A percentile compares a stretch with the other conserved stretches of the same genome.
Conservation (phyloP, 1,284 basidiomycete genomes). For the Xerocomus nothofagi region DNA sequence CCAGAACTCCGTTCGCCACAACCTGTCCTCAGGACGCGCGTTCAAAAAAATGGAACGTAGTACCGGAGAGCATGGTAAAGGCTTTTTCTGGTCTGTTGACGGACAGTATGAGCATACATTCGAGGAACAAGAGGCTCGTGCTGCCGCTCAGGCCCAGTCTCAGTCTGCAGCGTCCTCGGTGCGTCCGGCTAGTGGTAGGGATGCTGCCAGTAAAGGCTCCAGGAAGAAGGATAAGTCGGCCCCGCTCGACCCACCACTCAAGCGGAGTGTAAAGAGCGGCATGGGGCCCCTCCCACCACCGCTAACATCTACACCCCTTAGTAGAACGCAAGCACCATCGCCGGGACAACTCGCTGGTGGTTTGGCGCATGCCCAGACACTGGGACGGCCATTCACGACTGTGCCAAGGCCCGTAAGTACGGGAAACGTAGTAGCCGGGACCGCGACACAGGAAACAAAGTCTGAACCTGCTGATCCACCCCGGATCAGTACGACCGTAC, state of each 20-base stretch:
- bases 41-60: slow-evolving; percentile 86
- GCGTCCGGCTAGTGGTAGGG: slow-evolving; percentile 32
- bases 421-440: neutral
- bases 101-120: slow-evolving; percentile 66
- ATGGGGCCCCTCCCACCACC: slow-evolving; percentile 60
- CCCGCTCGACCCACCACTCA: slow-evolving; percentile 58
- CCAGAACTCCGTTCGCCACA: slow-evolving; percentile 90
- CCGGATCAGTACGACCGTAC: neutral
- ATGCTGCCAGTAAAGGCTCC: slow-evolving; percentile 26
- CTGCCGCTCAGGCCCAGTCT: slow-evolving; percentile 34
- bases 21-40: slow-evolving; percentile 83
- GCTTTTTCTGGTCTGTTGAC: slow-evolving; percentile 87
- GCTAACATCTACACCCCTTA: slow-evolving; percentile 55
- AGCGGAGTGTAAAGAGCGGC: slow-evolving; percentile 64
- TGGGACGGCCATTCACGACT: slow-evolving; percentile 6
- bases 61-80: slow-evolving; percentile 84
- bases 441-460: slow-evolving; percentile 1
- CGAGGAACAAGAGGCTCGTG: slow-evolving; percentile 65
- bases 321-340: slow-evolving; percentile 1
- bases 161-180: slow-evolving; percentile 14
- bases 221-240: slow-evolving; percentile 57
- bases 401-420: neutral
- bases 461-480: slow-evolving; percentile 4
- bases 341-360: slow-evolving; percentile 1
- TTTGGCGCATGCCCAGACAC: neutral